Evolutionary conservation across 208 protist genomes (phyloP), one percentile per base, ranked within the genome.

Genomic region (Herpetomonas tarakana): DNA sequence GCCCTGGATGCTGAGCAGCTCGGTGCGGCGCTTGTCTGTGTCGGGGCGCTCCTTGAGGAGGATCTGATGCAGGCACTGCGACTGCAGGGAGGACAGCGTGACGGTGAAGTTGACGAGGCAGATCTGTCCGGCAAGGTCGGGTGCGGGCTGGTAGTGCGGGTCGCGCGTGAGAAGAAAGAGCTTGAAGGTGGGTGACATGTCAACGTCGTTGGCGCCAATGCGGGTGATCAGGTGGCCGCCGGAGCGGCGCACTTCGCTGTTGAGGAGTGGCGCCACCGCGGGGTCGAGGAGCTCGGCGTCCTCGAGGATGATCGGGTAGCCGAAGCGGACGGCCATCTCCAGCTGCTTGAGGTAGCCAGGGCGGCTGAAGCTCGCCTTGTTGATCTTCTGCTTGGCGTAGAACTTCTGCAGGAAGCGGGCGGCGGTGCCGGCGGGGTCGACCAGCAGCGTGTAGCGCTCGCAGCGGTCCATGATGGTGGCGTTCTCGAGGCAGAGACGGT

Each of bases 21-120:
- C 84, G 3, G 86, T 76, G 26, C 96, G 84, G 50, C 94, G 85
- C 46, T 75, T 70, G 47, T 99, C 97, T 9, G 99, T 83, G 52
- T 99, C 98, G 11, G 98, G 97, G 3, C 93, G 86, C 81, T 99
- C 98, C 31, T 88, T 74, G 63, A 97, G 72, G 57, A 97, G 62
- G 2, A 97, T 62, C 21, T 81, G 75, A 65, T 97, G 82, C 49
- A 99, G 74, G 62, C 94, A 98, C 88, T 99, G 98, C 46, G 78
- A 85, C 69, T 97, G 81, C 29, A 99, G 77, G 18, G 91, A 97
- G 0, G 84, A 86, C 28, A 86, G 89, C 18, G 99, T 99, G 16
- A 99, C 96, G 2, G 98, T 99, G 82, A 99, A 99, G 86, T 99
- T 99, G 25, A 99, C 86, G 49, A 99, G 76, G 45, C 97, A 98